Evolutionary conservation across 441 rosid genomes (phyloP).

Genomic region (Adansonia grandidieri): DNA sequence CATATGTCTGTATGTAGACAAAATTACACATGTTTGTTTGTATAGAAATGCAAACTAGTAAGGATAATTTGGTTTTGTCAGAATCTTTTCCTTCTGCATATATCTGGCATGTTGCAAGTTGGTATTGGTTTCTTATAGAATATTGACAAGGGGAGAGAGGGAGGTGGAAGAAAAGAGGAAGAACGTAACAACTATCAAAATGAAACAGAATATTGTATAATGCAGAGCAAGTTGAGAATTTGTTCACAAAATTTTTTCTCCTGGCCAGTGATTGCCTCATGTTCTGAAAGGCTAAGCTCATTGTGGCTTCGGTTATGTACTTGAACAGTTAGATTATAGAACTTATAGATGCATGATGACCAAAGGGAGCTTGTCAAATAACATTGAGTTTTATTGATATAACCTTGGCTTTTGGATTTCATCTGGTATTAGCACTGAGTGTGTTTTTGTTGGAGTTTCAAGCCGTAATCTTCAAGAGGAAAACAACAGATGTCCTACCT

Average conservation of each 20-base stretch:
- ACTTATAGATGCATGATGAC: not conserved
- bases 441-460: not conserved
- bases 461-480: not conserved
- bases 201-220: not conserved
- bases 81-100: not conserved
- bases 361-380: not conserved
- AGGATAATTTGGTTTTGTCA: not conserved
- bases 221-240: not conserved
- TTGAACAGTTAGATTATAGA: not conserved
- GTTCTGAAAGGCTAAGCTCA: conserved; percentile 8
- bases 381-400: not conserved
- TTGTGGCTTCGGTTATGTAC: not conserved
- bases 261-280: not conserved
- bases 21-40: not conserved
- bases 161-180: not conserved
- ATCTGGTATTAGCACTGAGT: not conserved
- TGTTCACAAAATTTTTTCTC: not conserved
- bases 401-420: not conserved
- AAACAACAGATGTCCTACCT: not conserved
- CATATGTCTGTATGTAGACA: not conserved
- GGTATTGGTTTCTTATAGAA: not conserved
- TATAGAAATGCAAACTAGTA: not conserved
- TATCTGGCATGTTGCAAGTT: not conserved
- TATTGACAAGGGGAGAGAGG: not conserved
- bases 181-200: not conserved